phyloP scores from a whole-genome alignment of 345 rosid genomes.

The Syzygium jambos region DNA sequence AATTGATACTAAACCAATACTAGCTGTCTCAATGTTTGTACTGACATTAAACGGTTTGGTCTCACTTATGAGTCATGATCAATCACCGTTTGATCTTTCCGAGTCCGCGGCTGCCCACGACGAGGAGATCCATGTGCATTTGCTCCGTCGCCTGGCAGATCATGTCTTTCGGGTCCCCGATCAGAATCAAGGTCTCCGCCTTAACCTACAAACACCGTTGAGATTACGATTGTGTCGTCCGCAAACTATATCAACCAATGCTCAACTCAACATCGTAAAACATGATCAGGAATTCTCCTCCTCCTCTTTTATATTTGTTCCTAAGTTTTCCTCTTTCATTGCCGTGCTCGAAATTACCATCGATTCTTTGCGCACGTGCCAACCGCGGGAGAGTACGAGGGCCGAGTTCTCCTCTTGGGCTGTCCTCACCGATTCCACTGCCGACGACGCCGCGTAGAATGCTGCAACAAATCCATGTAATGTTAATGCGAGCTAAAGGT shows the following conservation, averaged over 20 bases:
- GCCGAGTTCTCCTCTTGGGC: conserved; percentile 45
- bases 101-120: conserved; percentile 69
- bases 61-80: background rate
- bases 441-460: conserved; percentile 14
- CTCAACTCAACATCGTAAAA: background rate
- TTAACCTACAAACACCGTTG: conserved; percentile 25
- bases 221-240: background rate
- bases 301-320: background rate
- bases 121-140: conserved; percentile 51
- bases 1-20: background rate
- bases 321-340: background rate
- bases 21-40: background rate
- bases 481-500: background rate
- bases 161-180: conserved; percentile 77
- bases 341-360: conserved; percentile 17
- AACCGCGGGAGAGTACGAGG: conserved; percentile 38
- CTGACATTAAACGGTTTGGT: background rate
- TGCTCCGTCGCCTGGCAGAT: conserved; percentile 69
- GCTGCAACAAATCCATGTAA: conserved; percentile 3
- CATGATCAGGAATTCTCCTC: background rate
- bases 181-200: conserved; percentile 44
- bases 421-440: conserved; percentile 40
- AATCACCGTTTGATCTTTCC: conserved; percentile 68
- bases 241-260: background rate
- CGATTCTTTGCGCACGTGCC: conserved; percentile 41